Conservation (phyloP, 2,329 filamentous ascomycete genomes). For the Fusarium torulosum region DNA sequence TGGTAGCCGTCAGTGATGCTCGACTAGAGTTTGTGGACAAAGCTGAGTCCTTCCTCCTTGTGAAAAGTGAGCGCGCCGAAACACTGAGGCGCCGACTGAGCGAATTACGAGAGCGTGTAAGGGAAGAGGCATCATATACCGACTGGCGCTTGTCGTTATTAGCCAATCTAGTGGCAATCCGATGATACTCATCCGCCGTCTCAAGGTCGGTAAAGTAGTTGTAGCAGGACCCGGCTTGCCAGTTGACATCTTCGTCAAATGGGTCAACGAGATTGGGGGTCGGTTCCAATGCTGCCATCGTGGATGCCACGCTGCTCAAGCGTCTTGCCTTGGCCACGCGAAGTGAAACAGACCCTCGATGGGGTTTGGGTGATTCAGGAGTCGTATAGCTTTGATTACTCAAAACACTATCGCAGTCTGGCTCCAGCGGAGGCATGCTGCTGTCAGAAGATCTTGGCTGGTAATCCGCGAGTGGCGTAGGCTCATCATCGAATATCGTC, state of each 20-base stretch:
- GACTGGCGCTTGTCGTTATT: slow-evolving; percentile 43
- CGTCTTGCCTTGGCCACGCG: slow-evolving; percentile 37
- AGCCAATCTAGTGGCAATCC: slow-evolving; percentile 52
- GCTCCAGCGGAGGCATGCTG: slow-evolving; percentile 45
- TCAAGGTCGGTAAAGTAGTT: slow-evolving; percentile 50
- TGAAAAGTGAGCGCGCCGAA: slow-evolving; percentile 46
- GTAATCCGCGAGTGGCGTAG: slow-evolving; percentile 21
- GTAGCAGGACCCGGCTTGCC: slow-evolving; percentile 36
- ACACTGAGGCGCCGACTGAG: slow-evolving; percentile 47
- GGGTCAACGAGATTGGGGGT: slow-evolving; percentile 20
- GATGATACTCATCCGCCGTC: slow-evolving; percentile 54
- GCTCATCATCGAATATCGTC: slow-evolving; percentile 43
- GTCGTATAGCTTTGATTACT: slow-evolving; percentile 43
- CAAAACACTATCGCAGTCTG: slow-evolving; percentile 43
- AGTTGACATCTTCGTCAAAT: slow-evolving; percentile 31
- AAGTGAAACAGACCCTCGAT: slow-evolving; percentile 27
- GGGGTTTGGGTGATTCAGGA: slow-evolving; percentile 34
- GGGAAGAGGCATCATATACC: slow-evolving; percentile 20
- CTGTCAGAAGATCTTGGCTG: slow-evolving; percentile 37
- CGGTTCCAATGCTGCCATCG: slow-evolving; percentile 17
- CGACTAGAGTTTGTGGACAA: slow-evolving; percentile 30
- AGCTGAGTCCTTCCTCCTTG: slow-evolving; percentile 44
- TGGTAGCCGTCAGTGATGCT: slow-evolving; percentile 26
- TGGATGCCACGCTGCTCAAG: slow-evolving; percentile 20
- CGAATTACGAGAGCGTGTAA: slow-evolving; percentile 34